A percentile compares a stretch with the other conserved stretches of the same genome.
phyloP scores from a whole-genome alignment of 768 basidiomycete genomes.

The Phylloporus sp. region DNA sequence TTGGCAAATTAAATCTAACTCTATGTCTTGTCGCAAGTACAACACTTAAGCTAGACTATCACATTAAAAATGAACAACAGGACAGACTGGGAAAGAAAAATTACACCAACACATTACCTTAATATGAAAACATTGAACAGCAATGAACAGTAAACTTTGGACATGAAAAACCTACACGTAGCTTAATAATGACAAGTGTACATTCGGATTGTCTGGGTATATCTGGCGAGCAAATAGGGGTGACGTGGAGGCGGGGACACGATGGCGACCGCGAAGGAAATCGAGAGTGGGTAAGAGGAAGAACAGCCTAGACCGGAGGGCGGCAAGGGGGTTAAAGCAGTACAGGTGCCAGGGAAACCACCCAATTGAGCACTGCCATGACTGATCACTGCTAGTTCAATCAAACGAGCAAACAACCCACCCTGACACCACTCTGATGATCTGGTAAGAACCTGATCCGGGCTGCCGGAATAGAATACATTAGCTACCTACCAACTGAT shows the following conservation, averaged over 20 bases:
- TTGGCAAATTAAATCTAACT: too few relatives aligned
- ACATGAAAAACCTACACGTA: conserved; percentile 14
- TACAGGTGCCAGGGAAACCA: not conserved
- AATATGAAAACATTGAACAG: conserved; percentile 6
- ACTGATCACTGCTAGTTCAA: not conserved
- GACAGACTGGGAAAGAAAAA: not conserved
- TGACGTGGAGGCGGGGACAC: not conserved
- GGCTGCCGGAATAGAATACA: conserved; percentile 2
- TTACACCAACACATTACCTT: conserved; percentile 7
- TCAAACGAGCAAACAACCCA: not conserved
- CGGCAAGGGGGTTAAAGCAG: not conserved
- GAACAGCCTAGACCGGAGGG: not conserved
- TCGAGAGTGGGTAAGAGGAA: not conserved
- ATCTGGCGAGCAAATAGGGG: conserved; percentile 8
- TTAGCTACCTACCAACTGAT: not conserved
- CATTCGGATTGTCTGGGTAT: conserved; percentile 12
- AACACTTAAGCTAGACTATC: conserved; percentile 7
- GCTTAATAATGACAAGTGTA: conserved; percentile 13
- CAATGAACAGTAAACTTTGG: conserved; percentile 2
- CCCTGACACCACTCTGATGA: conserved; percentile 1
- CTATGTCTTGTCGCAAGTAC: conserved; percentile 8
- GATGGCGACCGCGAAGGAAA: not conserved
- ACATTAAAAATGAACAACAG: conserved; percentile 1
- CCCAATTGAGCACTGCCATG: not conserved
- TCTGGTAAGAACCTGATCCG: not conserved